Percentiles rank a stretch among this genome's conserved stretches.
Evolutionary conservation across 108 stramenopile genomes (phyloP).

Genomic region (Parmales sp.): DNA sequence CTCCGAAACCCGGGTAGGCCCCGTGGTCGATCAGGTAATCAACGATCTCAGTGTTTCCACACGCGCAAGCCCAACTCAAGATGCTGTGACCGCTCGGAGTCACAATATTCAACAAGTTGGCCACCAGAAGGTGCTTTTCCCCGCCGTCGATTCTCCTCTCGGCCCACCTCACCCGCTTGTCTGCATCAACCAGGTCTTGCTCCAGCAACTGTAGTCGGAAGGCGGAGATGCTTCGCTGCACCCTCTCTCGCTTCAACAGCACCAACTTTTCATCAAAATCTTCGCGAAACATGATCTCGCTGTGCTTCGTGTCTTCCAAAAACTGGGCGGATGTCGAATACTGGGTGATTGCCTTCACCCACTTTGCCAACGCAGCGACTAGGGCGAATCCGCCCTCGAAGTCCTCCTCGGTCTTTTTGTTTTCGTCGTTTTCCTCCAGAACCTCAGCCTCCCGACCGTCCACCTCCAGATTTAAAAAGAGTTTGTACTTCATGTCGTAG

Average conservation of each 20-base stretch:
- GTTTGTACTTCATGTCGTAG: slow-evolving; percentile 9
- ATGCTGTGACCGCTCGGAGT: slow-evolving; percentile 23
- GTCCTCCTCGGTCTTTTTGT: background rate
- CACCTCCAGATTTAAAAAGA: background rate
- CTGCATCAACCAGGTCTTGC: background rate
- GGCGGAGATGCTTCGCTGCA: background rate
- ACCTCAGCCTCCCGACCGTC: background rate
- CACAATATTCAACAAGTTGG: slow-evolving; percentile 9
- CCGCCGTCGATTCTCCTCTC: background rate
- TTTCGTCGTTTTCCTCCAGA: background rate
- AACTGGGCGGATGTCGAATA: background rate
- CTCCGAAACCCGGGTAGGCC: slow-evolving; percentile 27
- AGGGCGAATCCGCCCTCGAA: background rate
- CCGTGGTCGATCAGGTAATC: slow-evolving; percentile 26
- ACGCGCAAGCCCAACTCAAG: slow-evolving; percentile 31
- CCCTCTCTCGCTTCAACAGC: background rate
- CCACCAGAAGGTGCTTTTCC: background rate
- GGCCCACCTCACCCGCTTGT: background rate
- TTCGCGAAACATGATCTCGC: background rate
- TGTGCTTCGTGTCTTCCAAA: background rate
- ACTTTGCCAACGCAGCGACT: slow-evolving; percentile 3
- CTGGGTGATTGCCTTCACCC: background rate
- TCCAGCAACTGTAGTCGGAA: background rate
- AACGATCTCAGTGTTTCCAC: slow-evolving; percentile 21
- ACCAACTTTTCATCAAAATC: background rate